These are phyloP conservation scores for Coleophoma cylindrospora DNA, from an alignment of 2,329 filamentous ascomycete species.

Conservation along the genomic window DNA sequence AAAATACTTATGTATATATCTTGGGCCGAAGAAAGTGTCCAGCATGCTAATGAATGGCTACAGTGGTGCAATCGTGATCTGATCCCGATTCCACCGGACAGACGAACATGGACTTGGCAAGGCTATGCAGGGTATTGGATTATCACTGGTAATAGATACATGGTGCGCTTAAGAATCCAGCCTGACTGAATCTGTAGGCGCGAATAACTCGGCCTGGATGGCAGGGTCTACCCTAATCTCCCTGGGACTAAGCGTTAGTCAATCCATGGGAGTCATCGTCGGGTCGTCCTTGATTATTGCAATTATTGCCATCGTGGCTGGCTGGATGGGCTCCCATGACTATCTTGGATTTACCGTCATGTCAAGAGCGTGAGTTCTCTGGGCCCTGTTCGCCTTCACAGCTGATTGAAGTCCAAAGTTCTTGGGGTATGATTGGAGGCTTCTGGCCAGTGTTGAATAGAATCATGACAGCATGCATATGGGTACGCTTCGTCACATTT, in stretches of 20 bases:
- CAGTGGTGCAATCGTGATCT: constrained; percentile 19
- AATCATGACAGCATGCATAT: constrained; percentile 26
- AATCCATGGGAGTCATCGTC: constrained; percentile 27
- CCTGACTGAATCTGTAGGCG: constrained; percentile 6
- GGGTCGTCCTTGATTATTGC: constrained; percentile 27
- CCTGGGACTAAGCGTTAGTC: constrained; percentile 23
- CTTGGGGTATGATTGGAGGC: constrained; percentile 26
- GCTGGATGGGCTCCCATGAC: constrained; percentile 29
- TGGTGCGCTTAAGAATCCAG: not conserved
- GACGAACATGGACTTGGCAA: constrained; percentile 25
- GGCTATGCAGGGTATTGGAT: constrained; percentile 26
- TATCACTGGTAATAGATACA: constrained; percentile 18
- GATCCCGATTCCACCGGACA: constrained; percentile 15
- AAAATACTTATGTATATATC: constrained; percentile 15
- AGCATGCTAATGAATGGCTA: not conserved
- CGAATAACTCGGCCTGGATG: constrained; percentile 24
- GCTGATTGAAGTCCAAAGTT: constrained; percentile 4
- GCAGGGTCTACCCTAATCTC: constrained; percentile 21
- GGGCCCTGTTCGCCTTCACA: too few species aligned
- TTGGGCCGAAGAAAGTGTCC: not conserved
- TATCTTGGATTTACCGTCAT: constrained; percentile 30
- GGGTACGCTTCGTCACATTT: constrained; percentile 7
- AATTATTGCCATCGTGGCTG: constrained; percentile 27
- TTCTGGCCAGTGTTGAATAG: constrained; percentile 28
- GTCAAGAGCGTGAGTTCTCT: constrained; percentile 13